These are phyloP conservation scores for Microdochium nivale DNA, from an alignment of 2,329 filamentous ascomycete genomes.

Conservation along the genomic window DNA sequence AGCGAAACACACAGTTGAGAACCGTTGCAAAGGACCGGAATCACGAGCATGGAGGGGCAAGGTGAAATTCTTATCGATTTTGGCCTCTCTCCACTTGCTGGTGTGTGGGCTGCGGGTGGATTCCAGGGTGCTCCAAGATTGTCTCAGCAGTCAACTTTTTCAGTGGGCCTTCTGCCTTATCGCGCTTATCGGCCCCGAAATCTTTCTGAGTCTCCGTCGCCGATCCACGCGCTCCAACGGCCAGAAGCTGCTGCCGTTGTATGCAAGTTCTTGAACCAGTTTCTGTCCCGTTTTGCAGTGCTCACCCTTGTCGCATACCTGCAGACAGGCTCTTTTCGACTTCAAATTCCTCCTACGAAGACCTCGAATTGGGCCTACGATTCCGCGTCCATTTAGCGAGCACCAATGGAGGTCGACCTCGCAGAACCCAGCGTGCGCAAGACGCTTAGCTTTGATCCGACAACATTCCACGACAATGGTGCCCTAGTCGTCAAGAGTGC, in stretches of 20 bases:
- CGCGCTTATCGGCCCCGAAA: background rate
- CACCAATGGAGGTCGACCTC: constrained; percentile 16
- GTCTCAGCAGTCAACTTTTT: background rate
- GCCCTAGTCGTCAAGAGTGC: constrained; percentile 39
- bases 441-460: background rate
- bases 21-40: background rate
- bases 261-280: background rate
- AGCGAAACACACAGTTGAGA: background rate
- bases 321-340: background rate
- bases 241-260: background rate
- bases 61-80: constrained; percentile 1
- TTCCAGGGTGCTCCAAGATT: background rate
- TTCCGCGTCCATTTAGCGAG: background rate
- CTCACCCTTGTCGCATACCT: background rate
- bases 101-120: background rate
- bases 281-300: background rate
- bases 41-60: background rate
- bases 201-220: background rate
- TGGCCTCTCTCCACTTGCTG: background rate
- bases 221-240: background rate
- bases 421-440: background rate
- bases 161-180: background rate
- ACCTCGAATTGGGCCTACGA: background rate
- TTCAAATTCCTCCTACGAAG: background rate
- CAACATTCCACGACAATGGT: constrained; percentile 38